Percentiles rank a stretch among this genome's conserved stretches.
Conservation (phyloP, 2,329 filamentous ascomycete genomes). For the Leptographium lundbergii region DNA sequence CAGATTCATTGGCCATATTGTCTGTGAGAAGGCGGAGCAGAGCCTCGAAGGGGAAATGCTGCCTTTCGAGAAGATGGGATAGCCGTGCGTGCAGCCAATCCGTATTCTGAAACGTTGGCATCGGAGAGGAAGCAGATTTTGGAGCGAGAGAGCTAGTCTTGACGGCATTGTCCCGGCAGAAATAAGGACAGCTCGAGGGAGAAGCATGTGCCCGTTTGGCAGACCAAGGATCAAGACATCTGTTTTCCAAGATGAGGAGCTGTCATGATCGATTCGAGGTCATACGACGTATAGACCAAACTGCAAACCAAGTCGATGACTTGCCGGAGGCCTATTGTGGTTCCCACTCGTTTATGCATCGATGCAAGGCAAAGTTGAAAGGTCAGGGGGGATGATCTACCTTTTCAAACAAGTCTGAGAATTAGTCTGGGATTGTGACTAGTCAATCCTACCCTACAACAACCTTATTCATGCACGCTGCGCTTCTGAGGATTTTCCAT, state of each 20-base stretch:
- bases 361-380: neutral
- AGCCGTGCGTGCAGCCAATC: neutral
- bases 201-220: too few species aligned
- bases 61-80: neutral
- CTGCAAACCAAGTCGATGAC: too few species aligned
- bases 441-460: neutral
- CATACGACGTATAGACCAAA: too few species aligned
- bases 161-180: neutral
- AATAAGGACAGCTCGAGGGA: too few species aligned
- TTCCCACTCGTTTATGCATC: neutral
- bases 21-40: neutral
- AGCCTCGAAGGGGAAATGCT: neutral
- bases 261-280: too few species aligned
- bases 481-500: neutral
- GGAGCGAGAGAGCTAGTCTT: neutral
- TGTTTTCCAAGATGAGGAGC: too few species aligned
- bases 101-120: neutral
- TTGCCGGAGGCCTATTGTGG: too few species aligned
- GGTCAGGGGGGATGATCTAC: neutral
- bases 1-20: neutral
- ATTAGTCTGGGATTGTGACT: neutral
- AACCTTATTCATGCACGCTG: neutral
- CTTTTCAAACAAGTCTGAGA: conserved; percentile 1
- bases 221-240: too few species aligned
- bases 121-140: neutral